phyloP scores from a whole-genome alignment of 768 basidiomycete species.

The Phlegmacium glaucopus region DNA sequence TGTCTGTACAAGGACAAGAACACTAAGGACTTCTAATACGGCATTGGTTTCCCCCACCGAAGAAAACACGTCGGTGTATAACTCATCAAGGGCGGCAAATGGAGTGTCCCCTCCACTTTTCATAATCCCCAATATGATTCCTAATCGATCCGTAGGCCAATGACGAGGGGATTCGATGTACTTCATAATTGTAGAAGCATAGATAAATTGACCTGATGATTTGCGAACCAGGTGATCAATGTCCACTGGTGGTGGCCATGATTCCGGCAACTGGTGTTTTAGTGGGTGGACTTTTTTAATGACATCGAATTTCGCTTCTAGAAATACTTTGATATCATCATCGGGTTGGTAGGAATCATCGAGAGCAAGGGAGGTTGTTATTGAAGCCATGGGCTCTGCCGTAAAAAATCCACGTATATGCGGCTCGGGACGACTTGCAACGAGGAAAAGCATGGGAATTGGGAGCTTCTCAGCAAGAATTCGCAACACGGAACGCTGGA shows the following conservation, averaged over 20 bases:
- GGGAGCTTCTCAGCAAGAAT: constrained; percentile 4
- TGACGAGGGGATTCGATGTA: constrained; percentile 13
- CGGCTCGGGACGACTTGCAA: constrained; percentile 16
- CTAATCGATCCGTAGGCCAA: constrained; percentile 10
- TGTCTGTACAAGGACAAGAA: too few species aligned
- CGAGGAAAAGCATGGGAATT: constrained; percentile 12
- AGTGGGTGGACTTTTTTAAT: constrained; percentile 9
- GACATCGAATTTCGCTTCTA: constrained; percentile 8
- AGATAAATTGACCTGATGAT: constrained; percentile 18
- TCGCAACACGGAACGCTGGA: constrained; percentile 6
- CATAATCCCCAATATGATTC: constrained; percentile 10
- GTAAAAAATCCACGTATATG: constrained; percentile 10
- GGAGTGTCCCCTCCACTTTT: constrained; percentile 5
- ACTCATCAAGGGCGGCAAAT: constrained; percentile 14
- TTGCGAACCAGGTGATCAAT: constrained; percentile 11
- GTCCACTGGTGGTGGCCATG: constrained; percentile 10
- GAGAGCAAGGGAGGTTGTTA: constrained; percentile 1
- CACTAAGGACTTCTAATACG: too few species aligned
- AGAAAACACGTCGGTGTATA: constrained; percentile 8
- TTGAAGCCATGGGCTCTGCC: constrained; percentile 1
- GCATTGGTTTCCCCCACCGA: too few species aligned
- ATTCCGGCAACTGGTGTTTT: constrained; percentile 1
- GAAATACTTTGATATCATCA: constrained; percentile 10
- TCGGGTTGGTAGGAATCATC: background rate
- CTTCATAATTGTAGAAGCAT: constrained; percentile 16